Evolutionary conservation across 371 early-diverging fungal genomes (phyloP).

Genomic region (Circinella umbellata): DNA sequence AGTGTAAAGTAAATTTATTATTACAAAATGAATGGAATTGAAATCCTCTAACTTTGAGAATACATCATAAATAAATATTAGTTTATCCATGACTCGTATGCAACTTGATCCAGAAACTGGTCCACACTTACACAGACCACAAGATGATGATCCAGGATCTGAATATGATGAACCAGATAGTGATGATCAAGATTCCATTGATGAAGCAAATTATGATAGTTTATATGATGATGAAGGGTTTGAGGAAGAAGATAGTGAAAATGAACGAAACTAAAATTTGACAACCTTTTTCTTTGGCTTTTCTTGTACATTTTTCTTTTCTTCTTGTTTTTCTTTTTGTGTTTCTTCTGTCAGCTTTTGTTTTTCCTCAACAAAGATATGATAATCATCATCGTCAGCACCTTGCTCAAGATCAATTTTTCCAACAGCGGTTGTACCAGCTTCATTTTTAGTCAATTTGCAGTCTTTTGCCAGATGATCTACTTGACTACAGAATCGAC

Average conservation of each 20-base stretch:
- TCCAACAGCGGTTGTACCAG: constrained; percentile 67
- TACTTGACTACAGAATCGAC: constrained; percentile 85
- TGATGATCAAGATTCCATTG: constrained; percentile 23
- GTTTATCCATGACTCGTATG: constrained; percentile 32
- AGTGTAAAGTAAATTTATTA: not conserved
- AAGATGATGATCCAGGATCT: constrained; percentile 33
- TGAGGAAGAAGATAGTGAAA: constrained; percentile 35
- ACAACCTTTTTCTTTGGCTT: constrained; percentile 49
- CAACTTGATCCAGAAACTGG: constrained; percentile 38
- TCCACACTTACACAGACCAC: constrained; percentile 26
- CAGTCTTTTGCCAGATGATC: constrained; percentile 90
- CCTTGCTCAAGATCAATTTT: constrained; percentile 75
- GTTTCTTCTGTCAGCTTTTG: constrained; percentile 47
- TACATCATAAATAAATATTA: not conserved
- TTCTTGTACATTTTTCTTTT: constrained; percentile 27
- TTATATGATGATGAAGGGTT: constrained; percentile 42
- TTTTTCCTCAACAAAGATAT: constrained; percentile 67
- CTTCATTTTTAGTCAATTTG: constrained; percentile 65
- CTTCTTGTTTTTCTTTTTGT: constrained; percentile 42
- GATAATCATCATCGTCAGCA: constrained; percentile 84
- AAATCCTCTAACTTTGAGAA: too few species aligned
- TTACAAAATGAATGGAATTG: not conserved
- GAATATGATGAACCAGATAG: constrained; percentile 26
- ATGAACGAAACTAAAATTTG: constrained; percentile 27
- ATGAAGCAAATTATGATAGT: constrained; percentile 25